A percentile compares a stretch with the other conserved stretches of the same genome.
Evolutionary conservation across 768 basidiomycete genomes (phyloP).

Genomic region (Lentinula detonsa): DNA sequence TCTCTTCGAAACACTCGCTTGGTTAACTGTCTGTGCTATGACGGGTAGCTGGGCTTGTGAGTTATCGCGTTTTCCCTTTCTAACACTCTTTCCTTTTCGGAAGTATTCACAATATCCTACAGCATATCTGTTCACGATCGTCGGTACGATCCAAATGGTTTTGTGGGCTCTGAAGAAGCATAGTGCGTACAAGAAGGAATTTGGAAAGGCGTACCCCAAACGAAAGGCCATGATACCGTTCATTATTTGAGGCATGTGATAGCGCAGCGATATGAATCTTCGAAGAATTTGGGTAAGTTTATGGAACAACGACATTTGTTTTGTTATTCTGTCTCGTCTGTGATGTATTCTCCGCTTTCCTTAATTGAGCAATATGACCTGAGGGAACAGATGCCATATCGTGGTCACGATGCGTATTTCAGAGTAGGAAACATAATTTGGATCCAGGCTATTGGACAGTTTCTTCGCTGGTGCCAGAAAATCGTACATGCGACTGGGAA

Average conservation of each 20-base stretch:
- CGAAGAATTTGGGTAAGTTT: no score
- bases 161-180: conserved; percentile 94
- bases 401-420: no score
- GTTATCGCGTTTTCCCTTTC: conserved; percentile 18
- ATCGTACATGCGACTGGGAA: no score
- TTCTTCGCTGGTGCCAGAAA: no score
- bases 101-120: not conserved
- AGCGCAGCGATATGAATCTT: no score
- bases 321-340: no score
- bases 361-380: no score
- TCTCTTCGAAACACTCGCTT: conserved; percentile 80
- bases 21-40: conserved; percentile 68
- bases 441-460: no score
- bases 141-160: conserved; percentile 64
- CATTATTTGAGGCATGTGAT: conserved; percentile 31
- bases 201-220: conserved; percentile 78
- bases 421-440: no score
- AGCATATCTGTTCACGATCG: conserved; percentile 63
- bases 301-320: no score
- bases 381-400: no score
- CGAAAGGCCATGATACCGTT: conserved; percentile 82
- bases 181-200: conserved; percentile 84
- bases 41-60: conserved; percentile 71
- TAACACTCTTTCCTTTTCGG: not conserved
- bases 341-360: no score